Evolutionary conservation across 2,329 filamentous ascomycete species (phyloP).

Genomic region (Diatrype stigma): DNA sequence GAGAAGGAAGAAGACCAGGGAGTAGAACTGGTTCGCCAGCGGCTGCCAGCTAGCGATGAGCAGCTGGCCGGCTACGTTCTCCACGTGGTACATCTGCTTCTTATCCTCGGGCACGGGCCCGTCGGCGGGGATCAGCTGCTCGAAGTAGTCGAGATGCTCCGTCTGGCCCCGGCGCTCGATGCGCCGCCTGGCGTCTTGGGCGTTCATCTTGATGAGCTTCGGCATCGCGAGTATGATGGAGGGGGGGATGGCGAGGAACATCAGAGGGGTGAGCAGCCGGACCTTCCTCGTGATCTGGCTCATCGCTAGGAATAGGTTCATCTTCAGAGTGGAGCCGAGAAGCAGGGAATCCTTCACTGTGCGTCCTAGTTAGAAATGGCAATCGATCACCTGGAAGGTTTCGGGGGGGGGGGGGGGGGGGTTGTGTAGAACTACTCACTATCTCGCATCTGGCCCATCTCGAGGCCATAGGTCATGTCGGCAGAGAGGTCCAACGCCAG

Average conservation of each 20-base stretch:
- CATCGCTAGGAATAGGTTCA: constrained; percentile 7
- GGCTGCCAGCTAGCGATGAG: constrained; percentile 19
- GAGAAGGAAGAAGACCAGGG: constrained; percentile 7
- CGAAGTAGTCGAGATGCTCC: constrained; percentile 20
- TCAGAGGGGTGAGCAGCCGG: constrained; percentile 10
- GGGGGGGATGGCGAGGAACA: constrained; percentile 12
- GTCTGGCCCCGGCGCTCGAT: constrained; percentile 15
- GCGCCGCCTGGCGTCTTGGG: constrained; percentile 10
- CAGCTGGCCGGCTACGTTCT: constrained; percentile 15
- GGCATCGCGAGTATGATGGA: constrained; percentile 5
- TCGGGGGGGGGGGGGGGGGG: no score
- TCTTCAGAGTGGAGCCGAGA: constrained; percentile 3
- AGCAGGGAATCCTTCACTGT: constrained; percentile 6
- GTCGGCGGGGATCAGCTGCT: constrained; percentile 15
- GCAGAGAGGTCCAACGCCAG: constrained; percentile 17
- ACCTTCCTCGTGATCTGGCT: constrained; percentile 12
- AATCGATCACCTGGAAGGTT: neutral
- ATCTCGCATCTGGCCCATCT: constrained; percentile 13
- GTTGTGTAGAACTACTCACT: constrained; percentile 5
- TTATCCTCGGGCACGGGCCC: constrained; percentile 8
- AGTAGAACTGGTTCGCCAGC: constrained; percentile 14
- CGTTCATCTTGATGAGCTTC: constrained; percentile 7
- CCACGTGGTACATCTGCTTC: constrained; percentile 13
- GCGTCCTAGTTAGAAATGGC: neutral
- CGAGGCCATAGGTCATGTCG: constrained; percentile 15